Evolutionary conservation across 2,329 filamentous ascomycete species (phyloP), one percentile per base, ranked within the genome.

Genomic region (Colletotrichum sp.): DNA sequence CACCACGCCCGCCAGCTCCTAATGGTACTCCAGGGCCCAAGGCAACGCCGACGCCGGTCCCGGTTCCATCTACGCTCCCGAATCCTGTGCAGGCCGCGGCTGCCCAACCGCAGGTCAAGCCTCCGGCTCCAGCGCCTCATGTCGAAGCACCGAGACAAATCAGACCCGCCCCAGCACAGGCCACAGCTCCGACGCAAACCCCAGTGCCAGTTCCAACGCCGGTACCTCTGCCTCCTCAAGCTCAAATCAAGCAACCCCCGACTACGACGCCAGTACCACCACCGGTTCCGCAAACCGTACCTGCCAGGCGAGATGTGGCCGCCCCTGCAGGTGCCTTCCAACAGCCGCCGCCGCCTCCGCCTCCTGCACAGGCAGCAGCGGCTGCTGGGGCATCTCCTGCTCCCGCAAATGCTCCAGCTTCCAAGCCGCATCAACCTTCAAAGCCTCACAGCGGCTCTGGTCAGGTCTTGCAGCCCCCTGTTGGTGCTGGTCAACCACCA

Each of bases 401-500:
- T 21, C 59, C 79, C 13, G 76, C 79, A 12, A 72, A 78, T 13
- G 71, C 78, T 57, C 30, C 76, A 18, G 26, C 24, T 3, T n/a
- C 81, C 83, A 26, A 84, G 16, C 82, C 84, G n/a, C 85, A 85
- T 69, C 83, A 80, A 15, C 81, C 81, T 24, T 78, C 83, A 13
- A 86, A 85, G 66, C 80, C 83, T 4, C 74, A 80, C 3, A 82
- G 72, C 63, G 80, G 80, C 39, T 75, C 81, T 6, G 79, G 78
- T 16, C 82, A 84, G 9, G 85, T 85, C 15, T 82, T 86, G 21
- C 86, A 87, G 76, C 80, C 84, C 24, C 85, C 86, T 6, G 75
- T 80, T 18, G 84, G 83, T 36, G 80, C 82, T 12, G 79, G 81
- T 8, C 83, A 83, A 26, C 79, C 83, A 49, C 80, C 79, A n/a